These are phyloP conservation scores for Powellomyces hirtus DNA, from an alignment of 192 early-diverging fungal species.

Conservation along the genomic window DNA sequence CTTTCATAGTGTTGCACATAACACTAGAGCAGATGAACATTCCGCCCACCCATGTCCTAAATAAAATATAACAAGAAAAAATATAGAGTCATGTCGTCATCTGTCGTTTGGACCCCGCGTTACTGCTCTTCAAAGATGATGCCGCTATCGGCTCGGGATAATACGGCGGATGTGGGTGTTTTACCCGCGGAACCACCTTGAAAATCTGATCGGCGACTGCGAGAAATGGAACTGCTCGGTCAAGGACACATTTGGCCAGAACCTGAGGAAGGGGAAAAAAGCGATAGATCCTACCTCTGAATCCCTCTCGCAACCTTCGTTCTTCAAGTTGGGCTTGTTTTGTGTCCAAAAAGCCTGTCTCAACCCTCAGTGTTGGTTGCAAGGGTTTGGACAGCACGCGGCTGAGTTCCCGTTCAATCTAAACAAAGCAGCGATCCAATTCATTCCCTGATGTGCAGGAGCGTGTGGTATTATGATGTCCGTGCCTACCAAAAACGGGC, in stretches of 20 bases:
- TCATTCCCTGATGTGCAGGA: neutral
- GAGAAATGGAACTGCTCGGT: neutral
- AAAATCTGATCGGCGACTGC: slow-evolving; percentile 30
- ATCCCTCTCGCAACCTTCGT: slow-evolving; percentile 13
- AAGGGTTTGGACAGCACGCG: slow-evolving; percentile 26
- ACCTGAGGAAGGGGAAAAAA: neutral
- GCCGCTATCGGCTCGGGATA: slow-evolving; percentile 16
- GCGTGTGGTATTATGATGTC: neutral
- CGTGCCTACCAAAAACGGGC: slow-evolving; percentile 45
- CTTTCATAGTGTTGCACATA: too few species aligned
- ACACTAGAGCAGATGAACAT: too few species aligned
- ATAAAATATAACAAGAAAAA: too few species aligned
- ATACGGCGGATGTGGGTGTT: slow-evolving; percentile 27
- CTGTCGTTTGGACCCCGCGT: neutral
- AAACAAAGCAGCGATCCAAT: neutral
- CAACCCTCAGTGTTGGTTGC: slow-evolving; percentile 38
- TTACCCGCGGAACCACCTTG: slow-evolving; percentile 17
- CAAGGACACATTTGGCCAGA: neutral
- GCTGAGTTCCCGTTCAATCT: slow-evolving; percentile 34
- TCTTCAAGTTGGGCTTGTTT: slow-evolving; percentile 34
- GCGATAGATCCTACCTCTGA: slow-evolving; percentile 28
- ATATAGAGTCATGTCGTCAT: neutral
- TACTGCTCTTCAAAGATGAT: neutral
- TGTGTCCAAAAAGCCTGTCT: slow-evolving; percentile 41
- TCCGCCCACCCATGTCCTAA: too few species aligned